Percentiles rank a stretch among this genome's conserved stretches.
These are phyloP conservation scores for Apocynum venetum DNA, from an alignment of 257 asterid genomes.

Conservation along the genomic window DNA sequence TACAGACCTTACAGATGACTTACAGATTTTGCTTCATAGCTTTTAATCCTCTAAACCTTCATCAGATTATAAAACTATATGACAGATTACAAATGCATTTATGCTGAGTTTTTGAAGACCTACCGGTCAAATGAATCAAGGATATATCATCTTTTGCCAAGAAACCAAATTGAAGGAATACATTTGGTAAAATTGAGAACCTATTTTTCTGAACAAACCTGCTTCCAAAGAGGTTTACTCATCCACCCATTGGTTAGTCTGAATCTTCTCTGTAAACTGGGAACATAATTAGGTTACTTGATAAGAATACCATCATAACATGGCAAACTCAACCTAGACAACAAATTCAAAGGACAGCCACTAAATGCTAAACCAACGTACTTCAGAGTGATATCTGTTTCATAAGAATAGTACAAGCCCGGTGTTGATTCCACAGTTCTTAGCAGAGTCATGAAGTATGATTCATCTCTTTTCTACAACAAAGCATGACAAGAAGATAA, in stretches of 20 bases:
- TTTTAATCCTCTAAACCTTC: not conserved
- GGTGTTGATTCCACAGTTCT: slow-evolving; percentile 88
- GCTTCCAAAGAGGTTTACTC: slow-evolving; percentile 94
- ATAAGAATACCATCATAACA: slow-evolving; percentile 6
- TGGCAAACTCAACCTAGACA: slow-evolving; percentile 6
- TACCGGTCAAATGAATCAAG: not conserved
- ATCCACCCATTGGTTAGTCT: slow-evolving; percentile 78
- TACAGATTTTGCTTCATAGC: not conserved
- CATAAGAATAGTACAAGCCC: slow-evolving; percentile 88
- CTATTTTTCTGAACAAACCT: slow-evolving; percentile 38
- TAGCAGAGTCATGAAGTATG: slow-evolving; percentile 73
- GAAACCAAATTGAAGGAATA: not conserved
- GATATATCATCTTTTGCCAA: not conserved
- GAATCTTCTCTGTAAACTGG: slow-evolving; percentile 92
- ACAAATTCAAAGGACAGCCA: slow-evolving; percentile 12
- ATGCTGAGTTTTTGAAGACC: not conserved
- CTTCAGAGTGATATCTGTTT: slow-evolving; percentile 83
- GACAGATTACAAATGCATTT: not conserved
- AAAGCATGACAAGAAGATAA: slow-evolving; percentile 6
- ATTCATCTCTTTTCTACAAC: slow-evolving; percentile 74
- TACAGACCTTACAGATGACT: not conserved
- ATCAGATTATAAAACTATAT: not conserved
- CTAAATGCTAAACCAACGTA: slow-evolving; percentile 29
- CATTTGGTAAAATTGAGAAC: not conserved
- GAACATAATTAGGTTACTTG: slow-evolving; percentile 30